A percentile compares a stretch with the other conserved stretches of the same genome.
These are phyloP conservation scores for Penicillium decumbens DNA, from an alignment of 2,329 filamentous ascomycete genomes.

Conservation along the genomic window DNA sequence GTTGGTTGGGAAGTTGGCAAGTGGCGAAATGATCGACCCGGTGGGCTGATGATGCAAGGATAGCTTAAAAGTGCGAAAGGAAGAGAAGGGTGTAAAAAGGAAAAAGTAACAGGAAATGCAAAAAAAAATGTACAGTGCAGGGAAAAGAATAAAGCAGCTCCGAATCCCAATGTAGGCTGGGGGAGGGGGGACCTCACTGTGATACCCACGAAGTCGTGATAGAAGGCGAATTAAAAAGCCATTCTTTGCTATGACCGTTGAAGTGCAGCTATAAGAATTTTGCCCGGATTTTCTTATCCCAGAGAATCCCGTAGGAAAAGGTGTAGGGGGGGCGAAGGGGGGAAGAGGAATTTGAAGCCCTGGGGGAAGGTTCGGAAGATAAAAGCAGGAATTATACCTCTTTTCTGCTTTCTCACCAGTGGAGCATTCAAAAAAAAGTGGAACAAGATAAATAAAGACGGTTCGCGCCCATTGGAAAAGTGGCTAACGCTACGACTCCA, in stretches of 20 bases:
- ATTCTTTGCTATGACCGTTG: conserved; percentile 11
- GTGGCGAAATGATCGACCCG: conserved; percentile 8
- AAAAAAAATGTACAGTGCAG: conserved; percentile 4
- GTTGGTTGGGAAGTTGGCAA: not conserved
- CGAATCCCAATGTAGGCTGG: not conserved
- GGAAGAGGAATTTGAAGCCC: not conserved
- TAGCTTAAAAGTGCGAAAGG: not conserved
- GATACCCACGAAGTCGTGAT: conserved; percentile 13
- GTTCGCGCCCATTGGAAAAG: conserved; percentile 7
- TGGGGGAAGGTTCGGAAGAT: not conserved
- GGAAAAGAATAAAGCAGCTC: not conserved
- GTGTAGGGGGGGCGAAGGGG: not conserved
- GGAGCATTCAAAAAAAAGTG: conserved; percentile 12
- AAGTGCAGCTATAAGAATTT: not conserved
- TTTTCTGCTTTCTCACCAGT: not conserved
- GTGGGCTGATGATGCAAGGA: conserved; percentile 9
- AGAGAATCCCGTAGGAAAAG: not conserved
- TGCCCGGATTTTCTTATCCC: not conserved
- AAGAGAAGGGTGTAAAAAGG: conserved; percentile 9
- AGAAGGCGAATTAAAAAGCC: conserved; percentile 10
- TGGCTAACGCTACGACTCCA: conserved; percentile 8
- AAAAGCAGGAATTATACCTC: conserved; percentile 4
- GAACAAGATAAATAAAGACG: conserved; percentile 20
- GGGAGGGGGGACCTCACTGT: conserved; percentile 9
- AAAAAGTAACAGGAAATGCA: conserved; percentile 6